Evolutionary conservation across 129 eudicot species (phyloP), one percentile per base, ranked within the genome.

Genomic region (Flaveria ramosissima): DNA sequence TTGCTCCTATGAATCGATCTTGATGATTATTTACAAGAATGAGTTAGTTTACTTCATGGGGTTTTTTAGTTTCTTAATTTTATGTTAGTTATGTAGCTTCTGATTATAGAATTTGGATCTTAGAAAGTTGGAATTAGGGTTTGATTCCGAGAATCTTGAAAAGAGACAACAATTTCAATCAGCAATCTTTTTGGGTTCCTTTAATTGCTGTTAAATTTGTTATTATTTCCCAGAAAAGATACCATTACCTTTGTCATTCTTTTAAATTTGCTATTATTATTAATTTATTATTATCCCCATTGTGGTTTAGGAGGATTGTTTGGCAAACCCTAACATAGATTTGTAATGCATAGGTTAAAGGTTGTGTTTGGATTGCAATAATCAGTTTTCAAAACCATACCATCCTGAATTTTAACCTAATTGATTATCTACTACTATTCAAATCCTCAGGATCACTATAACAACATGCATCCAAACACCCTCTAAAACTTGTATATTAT

Each of bases 311-410:
- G 43, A 74, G 61, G 41, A 36, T 36, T 23, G 42, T 60, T 74
- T 42, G 57, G 60, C 50, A 23, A 75, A 75, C 72, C 41, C 63
- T 47, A n/a, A 17, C 60, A 14, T 75, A 76, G 21, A 76, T 61
- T 63, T 36, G 20, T 75, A 12, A 74, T 45, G 71, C 13, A 24
- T 60, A 7, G 71, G 60, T 63, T 61, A 32, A 17, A 51, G 27
- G 45, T 56, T 50, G 62, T 75, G 47, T 62, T 27, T 43, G 43
- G 78, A 72, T 72, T 30, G 65, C 70, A 60, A 56, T 16, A 11
- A 26, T 55, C 20, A 45, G 55, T 23, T 45, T 14, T 2, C 3
- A 13, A 39, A 68, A 53, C 68, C 61, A 55, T n/a, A 19, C 12
- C 12, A 55, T 55, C 24, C 20, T 43, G 19, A 16, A 15, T 20